These are phyloP conservation scores for Xylariaceae sp. DNA, from an alignment of 2,329 filamentous ascomycete species.

Conservation along the genomic window DNA sequence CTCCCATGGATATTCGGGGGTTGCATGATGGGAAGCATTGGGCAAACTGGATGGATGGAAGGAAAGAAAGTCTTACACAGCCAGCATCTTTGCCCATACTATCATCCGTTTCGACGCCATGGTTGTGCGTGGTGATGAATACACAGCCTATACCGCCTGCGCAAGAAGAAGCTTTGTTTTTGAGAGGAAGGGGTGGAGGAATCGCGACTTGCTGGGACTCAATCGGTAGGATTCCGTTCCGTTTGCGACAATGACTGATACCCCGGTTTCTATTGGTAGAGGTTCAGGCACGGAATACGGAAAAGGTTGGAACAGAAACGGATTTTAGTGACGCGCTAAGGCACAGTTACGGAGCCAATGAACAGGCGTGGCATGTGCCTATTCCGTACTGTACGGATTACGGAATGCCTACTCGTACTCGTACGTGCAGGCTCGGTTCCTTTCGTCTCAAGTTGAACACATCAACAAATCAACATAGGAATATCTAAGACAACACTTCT, in stretches of 20 bases:
- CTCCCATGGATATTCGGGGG: no score
- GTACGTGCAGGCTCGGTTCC: no score
- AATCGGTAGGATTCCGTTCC: background rate
- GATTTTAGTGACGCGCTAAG: no score
- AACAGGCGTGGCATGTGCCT: background rate
- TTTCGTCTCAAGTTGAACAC: no score
- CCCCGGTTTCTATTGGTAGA: background rate
- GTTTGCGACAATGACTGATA: background rate
- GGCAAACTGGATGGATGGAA: slow-evolving; percentile 3
- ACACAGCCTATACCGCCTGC: background rate
- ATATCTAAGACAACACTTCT: no score
- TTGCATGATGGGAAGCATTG: no score
- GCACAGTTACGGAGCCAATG: background rate
- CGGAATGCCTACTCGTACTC: no score
- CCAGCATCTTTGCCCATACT: slow-evolving; percentile 64
- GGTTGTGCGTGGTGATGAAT: slow-evolving; percentile 1
- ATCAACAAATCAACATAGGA: no score
- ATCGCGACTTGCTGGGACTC: background rate
- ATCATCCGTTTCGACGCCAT: slow-evolving; percentile 45
- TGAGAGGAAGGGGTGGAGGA: background rate
- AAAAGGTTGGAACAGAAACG: no score
- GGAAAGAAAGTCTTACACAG: slow-evolving; percentile 49
- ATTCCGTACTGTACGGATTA: background rate
- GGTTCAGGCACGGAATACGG: background rate
- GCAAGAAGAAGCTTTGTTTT: background rate